Conservation (phyloP, 768 basidiomycete species). For the Tylopilus balloui region DNA sequence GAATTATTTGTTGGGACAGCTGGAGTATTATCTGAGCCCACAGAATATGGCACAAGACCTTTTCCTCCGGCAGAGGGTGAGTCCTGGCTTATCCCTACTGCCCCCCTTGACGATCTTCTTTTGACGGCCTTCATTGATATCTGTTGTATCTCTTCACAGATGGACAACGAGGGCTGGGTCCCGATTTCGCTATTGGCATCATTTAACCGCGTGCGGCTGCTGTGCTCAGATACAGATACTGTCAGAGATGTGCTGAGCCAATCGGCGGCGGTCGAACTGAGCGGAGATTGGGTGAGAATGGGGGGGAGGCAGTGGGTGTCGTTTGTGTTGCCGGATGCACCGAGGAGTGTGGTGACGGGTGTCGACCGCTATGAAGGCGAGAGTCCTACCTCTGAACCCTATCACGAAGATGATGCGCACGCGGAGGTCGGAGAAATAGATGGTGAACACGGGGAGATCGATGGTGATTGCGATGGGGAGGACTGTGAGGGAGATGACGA, state of each 20-base stretch:
- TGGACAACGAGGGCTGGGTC: conserved; percentile 89
- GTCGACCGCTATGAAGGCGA: neutral
- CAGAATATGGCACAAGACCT: conserved; percentile 89
- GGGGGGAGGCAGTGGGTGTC: conserved; percentile 51
- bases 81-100: conserved; percentile 23
- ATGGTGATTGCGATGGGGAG: conserved; percentile 31
- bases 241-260: conserved; percentile 67
- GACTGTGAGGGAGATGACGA: conserved; percentile 48
- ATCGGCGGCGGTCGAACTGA: conserved; percentile 71
- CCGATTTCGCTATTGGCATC: conserved; percentile 75
- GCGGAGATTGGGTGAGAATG: conserved; percentile 64
- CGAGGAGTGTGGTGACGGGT: conserved; percentile 35
- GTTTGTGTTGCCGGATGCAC: conserved; percentile 58
- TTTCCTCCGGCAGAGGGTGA: conserved; percentile 72
- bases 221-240: conserved; percentile 56
- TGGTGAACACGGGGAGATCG: conserved; percentile 20
- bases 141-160: conserved; percentile 43
- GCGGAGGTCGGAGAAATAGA: conserved; percentile 12
- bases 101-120: neutral
- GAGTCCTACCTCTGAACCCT: neutral
- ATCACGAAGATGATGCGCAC: neutral
- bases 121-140: neutral
- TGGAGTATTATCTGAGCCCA: conserved; percentile 90
- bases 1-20: conserved; percentile 70
- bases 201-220: conserved; percentile 74